Percentiles rank a stretch among this genome's conserved stretches.
These are phyloP conservation scores for Phialophora tarda DNA, from an alignment of 2,329 filamentous ascomycete species.

Conservation along the genomic window DNA sequence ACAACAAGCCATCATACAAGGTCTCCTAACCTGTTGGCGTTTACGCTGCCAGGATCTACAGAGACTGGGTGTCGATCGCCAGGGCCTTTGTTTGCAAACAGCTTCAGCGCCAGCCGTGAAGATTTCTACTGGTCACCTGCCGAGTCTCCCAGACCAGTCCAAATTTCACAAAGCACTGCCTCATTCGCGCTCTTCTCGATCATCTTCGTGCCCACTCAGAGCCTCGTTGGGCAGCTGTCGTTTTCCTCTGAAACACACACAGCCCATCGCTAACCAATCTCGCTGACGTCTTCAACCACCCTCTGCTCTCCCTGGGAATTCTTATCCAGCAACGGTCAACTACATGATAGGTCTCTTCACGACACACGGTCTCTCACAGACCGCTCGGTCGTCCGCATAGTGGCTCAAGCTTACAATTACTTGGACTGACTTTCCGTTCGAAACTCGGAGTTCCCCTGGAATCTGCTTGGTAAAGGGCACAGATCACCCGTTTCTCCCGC, in stretches of 20 bases:
- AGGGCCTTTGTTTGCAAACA: not conserved
- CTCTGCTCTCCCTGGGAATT: not conserved
- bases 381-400: not conserved
- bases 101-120: not conserved
- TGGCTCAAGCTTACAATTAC: not conserved
- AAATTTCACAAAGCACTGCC: constrained; percentile 19
- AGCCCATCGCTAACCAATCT: not conserved
- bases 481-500: constrained; percentile 9
- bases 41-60: not conserved
- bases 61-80: not conserved
- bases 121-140: constrained; percentile 1
- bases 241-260: constrained; percentile 10
- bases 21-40: not conserved
- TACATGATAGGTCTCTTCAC: not conserved
- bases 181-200: not conserved
- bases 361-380: not conserved
- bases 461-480: constrained; percentile 9
- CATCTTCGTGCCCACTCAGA: constrained; percentile 11
- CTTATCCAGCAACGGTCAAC: not conserved
- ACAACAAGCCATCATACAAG: constrained; percentile 1
- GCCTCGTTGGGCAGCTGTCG: constrained; percentile 9
- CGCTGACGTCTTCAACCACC: not conserved
- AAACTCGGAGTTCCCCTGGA: constrained; percentile 8
- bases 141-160: not conserved
- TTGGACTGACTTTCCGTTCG: not conserved